phyloP scores from a whole-genome alignment of 2,329 filamentous ascomycete species.

The Neopestalotiopsis clavispora region DNA sequence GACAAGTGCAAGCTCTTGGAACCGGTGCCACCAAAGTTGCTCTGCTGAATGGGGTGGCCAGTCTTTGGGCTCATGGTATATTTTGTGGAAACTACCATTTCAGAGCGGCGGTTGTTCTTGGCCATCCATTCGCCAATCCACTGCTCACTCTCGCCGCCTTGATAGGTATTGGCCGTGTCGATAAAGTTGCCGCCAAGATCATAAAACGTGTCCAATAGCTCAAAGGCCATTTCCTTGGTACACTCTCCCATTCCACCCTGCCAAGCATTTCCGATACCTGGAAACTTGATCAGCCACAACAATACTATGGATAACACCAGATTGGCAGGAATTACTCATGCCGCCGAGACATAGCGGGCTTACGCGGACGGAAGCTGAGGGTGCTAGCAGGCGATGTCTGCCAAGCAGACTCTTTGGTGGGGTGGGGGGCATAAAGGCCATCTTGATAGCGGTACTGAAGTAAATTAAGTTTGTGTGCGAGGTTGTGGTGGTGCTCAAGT shows the following conservation, averaged over 20 bases:
- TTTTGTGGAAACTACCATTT: slow-evolving; percentile 62
- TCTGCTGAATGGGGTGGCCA: slow-evolving; percentile 32
- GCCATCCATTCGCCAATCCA: slow-evolving; percentile 47
- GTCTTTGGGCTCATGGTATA: slow-evolving; percentile 50
- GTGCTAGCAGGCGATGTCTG: neutral
- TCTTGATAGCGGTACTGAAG: no score
- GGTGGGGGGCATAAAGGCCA: no score
- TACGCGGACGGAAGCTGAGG: neutral
- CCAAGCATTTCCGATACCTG: no score
- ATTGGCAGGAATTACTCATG: neutral
- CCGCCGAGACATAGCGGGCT: neutral
- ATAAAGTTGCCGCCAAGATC: slow-evolving; percentile 68
- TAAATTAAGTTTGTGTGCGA: no score
- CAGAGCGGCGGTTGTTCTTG: neutral
- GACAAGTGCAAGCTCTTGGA: slow-evolving; percentile 61
- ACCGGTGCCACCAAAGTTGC: slow-evolving; percentile 58
- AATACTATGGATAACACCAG: no score
- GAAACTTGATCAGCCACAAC: no score
- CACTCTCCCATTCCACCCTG: no score
- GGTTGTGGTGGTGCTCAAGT: no score
- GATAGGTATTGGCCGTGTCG: slow-evolving; percentile 64
- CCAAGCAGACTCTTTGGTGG: neutral
- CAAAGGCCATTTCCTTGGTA: slow-evolving; percentile 46
- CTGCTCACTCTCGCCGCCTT: slow-evolving; percentile 57
- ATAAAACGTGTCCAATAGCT: slow-evolving; percentile 60